Base-by-base conservation (phyloP, 306 rosid genomes). In the Senna tora region DNA sequence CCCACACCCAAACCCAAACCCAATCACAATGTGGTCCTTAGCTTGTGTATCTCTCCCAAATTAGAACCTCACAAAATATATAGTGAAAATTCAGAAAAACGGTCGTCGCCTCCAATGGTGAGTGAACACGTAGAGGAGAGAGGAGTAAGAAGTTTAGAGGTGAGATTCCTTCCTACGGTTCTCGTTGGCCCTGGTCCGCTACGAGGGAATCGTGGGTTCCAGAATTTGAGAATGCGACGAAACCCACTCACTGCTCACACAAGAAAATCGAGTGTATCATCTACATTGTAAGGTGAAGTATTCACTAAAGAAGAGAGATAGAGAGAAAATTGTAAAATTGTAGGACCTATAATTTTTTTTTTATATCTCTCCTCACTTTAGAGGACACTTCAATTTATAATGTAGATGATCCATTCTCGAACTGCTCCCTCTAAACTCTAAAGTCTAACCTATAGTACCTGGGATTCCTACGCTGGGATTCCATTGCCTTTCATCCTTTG, bases 401-500 rank as follows among this genome's bases (percentile, higher is more conserved):
- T n/a, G n/a, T n/a, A n/a, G n/a, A n/a, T n/a, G n/a, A n/a, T n/a
- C n/a, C n/a, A n/a, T n/a, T n/a, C n/a, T n/a, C n/a, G n/a, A n/a
- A n/a, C n/a, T n/a, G n/a, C n/a, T n/a, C n/a, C n/a, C n/a, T n/a
- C n/a, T n/a, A n/a, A n/a, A n/a, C n/a, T n/a, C n/a, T n/a, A n/a
- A n/a, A n/a, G n/a, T 7, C 45, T 7, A 2, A 39, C 39, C 8
- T 7, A 7, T 19, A 41, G 14, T 42, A 54, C 83, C 47, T 65
- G 58, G 22, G 79, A 84, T 83, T 75, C 84, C 72, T 19, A 1
- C 36, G 21, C 22, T 60, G 25, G 58, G 79, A 82, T 86, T 84
- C 82, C 61, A 42, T 39, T 39, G 11, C 4, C 62, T 54, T 45
- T 28, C 7, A 32, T n/a, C 14, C 14, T 4, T 20, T 34, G 10